Conservation (phyloP, 2,329 filamentous ascomycete species). For the Ciborinia camelliae region DNA sequence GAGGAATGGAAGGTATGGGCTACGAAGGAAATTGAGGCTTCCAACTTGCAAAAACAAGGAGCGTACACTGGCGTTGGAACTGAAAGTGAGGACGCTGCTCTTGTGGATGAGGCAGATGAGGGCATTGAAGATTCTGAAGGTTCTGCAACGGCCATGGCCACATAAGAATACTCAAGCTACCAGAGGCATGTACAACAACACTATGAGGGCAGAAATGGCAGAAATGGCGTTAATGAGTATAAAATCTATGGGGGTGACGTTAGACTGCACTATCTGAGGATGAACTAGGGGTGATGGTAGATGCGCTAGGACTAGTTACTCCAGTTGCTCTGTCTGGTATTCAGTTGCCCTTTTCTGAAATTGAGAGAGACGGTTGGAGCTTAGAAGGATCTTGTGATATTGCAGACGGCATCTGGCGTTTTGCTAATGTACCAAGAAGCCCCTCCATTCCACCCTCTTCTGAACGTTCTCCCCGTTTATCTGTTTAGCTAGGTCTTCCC, state of each 20-base stretch:
- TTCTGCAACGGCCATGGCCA: background rate
- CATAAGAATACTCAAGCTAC: conserved; percentile 9
- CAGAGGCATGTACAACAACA: conserved; percentile 7
- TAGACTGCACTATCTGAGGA: background rate
- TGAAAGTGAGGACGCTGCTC: conserved; percentile 35
- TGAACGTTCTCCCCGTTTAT: conserved; percentile 29
- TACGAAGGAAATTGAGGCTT: conserved; percentile 43
- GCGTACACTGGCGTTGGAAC: conserved; percentile 46
- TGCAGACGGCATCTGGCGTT: background rate
- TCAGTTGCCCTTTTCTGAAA: background rate
- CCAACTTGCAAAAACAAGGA: conserved; percentile 42
- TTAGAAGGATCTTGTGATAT: background rate
- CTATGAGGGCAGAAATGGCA: conserved; percentile 10
- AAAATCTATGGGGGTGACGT: background rate
- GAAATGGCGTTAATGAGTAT: conserved; percentile 11
- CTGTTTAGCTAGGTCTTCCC: conserved; percentile 47
- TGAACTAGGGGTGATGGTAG: background rate
- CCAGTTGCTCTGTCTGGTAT: background rate
- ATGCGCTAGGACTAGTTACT: background rate
- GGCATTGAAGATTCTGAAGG: background rate
- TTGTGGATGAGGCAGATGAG: conserved; percentile 6
- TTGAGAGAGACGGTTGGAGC: too few relatives aligned
- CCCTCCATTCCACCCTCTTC: conserved; percentile 34
- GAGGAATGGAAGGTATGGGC: conserved; percentile 88
- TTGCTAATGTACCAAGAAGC: conserved; percentile 36